phyloP scores from a whole-genome alignment of 1,139 yeast species.

The Pichia inconspicua region DNA sequence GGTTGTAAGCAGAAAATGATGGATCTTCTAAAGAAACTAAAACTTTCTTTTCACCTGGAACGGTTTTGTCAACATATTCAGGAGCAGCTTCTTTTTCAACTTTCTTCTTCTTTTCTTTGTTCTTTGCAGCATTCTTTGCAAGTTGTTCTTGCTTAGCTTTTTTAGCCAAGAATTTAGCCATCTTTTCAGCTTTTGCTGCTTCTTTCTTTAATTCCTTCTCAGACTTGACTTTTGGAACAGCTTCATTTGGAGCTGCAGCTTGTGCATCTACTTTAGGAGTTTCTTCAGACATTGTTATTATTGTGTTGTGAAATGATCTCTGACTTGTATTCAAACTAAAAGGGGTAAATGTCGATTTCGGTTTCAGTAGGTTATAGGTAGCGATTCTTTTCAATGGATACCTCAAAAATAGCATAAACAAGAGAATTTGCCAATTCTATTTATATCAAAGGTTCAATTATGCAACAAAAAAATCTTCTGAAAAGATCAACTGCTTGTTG shows the following conservation, averaged over 20 bases:
- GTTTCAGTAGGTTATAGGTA: slow-evolving; percentile 8
- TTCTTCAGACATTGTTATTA: slow-evolving; percentile 10
- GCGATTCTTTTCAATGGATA: slow-evolving; percentile 12
- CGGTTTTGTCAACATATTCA: slow-evolving; percentile 73
- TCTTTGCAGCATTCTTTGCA: slow-evolving; percentile 32
- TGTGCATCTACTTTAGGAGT: not conserved
- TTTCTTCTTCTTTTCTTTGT: slow-evolving; percentile 49
- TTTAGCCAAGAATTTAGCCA: slow-evolving; percentile 91
- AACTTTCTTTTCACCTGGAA: slow-evolving; percentile 84
- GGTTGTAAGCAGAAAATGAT: slow-evolving; percentile 87
- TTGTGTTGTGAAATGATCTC: slow-evolving; percentile 10
- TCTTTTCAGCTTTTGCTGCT: slow-evolving; percentile 91
- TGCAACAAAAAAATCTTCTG: not conserved
- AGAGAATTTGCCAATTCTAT: not conserved
- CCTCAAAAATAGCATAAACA: slow-evolving; percentile 22
- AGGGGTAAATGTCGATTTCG: not conserved
- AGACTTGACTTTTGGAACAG: slow-evolving; percentile 35
- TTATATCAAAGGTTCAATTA: not conserved
- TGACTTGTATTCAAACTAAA: not conserved
- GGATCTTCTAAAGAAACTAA: slow-evolving; percentile 84
- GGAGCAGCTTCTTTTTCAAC: slow-evolving; percentile 68
- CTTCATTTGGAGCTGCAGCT: slow-evolving; percentile 2
- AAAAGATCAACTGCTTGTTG: slow-evolving; percentile 2
- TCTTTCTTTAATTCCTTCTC: slow-evolving; percentile 85
- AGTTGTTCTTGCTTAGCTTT: slow-evolving; percentile 66